Evolutionary conservation across 169 alveolate genomes (phyloP), one percentile per base, ranked within the genome.

Genomic region (Cryptosporidium viatorum): DNA sequence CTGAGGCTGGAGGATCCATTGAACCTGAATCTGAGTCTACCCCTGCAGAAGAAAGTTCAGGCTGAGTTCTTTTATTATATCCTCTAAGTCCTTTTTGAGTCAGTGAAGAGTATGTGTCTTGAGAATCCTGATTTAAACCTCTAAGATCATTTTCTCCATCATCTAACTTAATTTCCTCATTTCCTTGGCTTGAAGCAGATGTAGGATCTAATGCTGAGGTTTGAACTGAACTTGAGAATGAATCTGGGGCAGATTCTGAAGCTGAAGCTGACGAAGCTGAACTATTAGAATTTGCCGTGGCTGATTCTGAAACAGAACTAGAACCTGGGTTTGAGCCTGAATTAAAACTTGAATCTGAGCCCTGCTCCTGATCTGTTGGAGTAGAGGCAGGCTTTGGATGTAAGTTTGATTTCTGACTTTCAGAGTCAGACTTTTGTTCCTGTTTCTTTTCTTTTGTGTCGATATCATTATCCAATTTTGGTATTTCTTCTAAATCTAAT

Each of bases 401-500:
- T 62, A 48, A 65, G 21, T 3, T 12, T 48, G 55, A 86, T 35
- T 29, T 67, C 84, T 23, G n/a, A 48, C 86, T 71, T 26, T 52
- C 74, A 43, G 41, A 33, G 18, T 91, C 68, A n/a, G 48, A 39
- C 33, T 69, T 31, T 65, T 69, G 69, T 58, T 59, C 71, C 18
- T 91, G 23, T 21, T 45, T 16, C 80, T 33, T 18, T 45, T 84
- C 70, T 52, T 84, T 59, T n/a, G 70, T 39, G 9, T 31, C 26
- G 35, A 35, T 68, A 69, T 65, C 59, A 37, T 48, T 55, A 45
- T 43, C 71, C 31, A 91, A 37, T 71, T 10, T 75, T 52, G 52
- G 80, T 59, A 71, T 91, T 69, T 33, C 86, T 80, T 43, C 89
- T 35, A 43, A 91, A 91, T 33, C 26, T 35, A 91, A 85, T 80